phyloP scores from a whole-genome alignment of 2,329 filamentous ascomycete genomes.

The Phialemoniopsis sp. region DNA sequence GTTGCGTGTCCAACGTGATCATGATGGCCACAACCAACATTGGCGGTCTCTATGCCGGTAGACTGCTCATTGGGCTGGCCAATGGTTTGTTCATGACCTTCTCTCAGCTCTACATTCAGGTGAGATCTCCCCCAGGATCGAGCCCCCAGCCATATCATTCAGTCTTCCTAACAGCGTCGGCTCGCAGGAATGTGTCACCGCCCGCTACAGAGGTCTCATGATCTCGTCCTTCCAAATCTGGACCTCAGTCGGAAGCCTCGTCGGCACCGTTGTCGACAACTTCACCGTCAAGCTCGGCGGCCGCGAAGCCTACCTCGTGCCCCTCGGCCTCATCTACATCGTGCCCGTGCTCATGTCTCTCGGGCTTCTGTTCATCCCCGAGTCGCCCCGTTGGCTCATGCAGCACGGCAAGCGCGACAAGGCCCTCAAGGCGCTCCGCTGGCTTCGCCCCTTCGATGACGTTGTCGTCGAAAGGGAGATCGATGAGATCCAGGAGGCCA shows the following conservation, averaged over 20 bases:
- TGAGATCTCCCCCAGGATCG: background rate
- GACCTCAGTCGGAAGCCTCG: conserved; percentile 26
- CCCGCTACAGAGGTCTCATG: conserved; percentile 25
- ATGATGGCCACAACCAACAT: conserved; percentile 54
- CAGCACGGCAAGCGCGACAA: conserved; percentile 26
- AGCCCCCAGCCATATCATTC: too few species aligned
- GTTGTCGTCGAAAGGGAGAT: conserved; percentile 25
- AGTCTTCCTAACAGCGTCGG: conserved; percentile 33
- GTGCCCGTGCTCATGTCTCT: conserved; percentile 28
- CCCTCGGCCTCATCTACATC: conserved; percentile 33
- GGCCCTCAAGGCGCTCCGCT: conserved; percentile 24
- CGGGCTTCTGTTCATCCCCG: conserved; percentile 31
- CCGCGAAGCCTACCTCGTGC: conserved; percentile 32
- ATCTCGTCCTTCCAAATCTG: conserved; percentile 26
- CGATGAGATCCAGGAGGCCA: conserved; percentile 28
- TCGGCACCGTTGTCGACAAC: conserved; percentile 47
- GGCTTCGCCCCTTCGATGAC: conserved; percentile 26
- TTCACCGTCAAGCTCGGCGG: conserved; percentile 31
- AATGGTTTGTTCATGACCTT: conserved; percentile 56
- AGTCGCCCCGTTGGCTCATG: conserved; percentile 35
- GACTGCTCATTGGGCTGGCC: conserved; percentile 49
- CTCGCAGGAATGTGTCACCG: conserved; percentile 26
- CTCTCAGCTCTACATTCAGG: conserved; percentile 30
- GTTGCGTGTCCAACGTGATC: conserved; percentile 46
- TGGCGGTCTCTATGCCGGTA: conserved; percentile 48